Conservation (phyloP, 495 filamentous ascomycete species). For the Elaphomyces granulatus region DNA sequence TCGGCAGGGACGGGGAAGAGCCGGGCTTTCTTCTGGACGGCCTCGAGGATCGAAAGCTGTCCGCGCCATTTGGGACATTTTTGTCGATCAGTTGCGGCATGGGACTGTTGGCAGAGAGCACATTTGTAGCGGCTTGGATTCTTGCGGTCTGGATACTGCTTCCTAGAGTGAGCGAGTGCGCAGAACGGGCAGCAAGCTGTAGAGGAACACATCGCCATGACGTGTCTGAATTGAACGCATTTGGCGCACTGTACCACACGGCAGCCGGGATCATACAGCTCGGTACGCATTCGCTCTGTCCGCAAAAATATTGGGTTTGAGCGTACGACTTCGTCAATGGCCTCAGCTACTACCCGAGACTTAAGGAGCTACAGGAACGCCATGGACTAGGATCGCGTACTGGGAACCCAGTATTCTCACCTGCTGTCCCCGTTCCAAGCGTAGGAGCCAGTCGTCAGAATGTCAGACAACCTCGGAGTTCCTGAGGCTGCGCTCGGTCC, state of each 20-base stretch:
- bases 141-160: background rate
- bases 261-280: background rate
- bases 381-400: background rate
- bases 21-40: background rate
- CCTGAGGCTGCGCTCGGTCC: background rate
- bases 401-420: background rate
- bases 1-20: background rate
- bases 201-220: background rate
- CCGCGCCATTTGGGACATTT: background rate
- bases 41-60: background rate
- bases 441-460: background rate
- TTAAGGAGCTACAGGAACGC: background rate
- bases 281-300: background rate
- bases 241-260: background rate
- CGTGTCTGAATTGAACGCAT: background rate
- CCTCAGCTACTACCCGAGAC: background rate
- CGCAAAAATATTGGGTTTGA: background rate
- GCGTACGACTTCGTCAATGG: background rate
- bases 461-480: background rate
- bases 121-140: background rate
- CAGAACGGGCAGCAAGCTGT: background rate
- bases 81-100: background rate
- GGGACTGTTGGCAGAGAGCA: background rate
- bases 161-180: background rate
- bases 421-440: background rate